Base-by-base conservation (phyloP, 2,329 filamentous ascomycete species). In the Hymenoscyphus linearis region DNA sequence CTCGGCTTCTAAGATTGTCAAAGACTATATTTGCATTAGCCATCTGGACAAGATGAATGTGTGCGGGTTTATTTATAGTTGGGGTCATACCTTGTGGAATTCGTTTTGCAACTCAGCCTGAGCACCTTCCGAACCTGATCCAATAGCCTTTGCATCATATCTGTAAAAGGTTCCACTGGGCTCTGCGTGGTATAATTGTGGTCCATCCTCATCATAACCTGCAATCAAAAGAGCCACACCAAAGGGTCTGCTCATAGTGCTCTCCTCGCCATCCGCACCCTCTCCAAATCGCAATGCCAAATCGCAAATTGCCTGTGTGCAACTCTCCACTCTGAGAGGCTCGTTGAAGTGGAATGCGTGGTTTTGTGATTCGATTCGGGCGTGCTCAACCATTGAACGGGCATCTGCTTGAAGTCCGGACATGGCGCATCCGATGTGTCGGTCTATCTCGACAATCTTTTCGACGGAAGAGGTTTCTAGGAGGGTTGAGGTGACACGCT, bases 401-500 rank as follows among this genome's bases (percentile, higher is more conserved):
- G 95, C 95, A 77, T 99, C 95, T 72, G 95, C 95, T 82, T 99
- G 95, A 67, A 99, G 85, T 54, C 95, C 95, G 40, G 90, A 95
- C 93, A 99, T 99, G 79, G 95, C 95, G 79, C 95, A 98, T 73
- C 95, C 95, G 71, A 99, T 97, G 81, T 99, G 95, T 75, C 90
- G 87, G 81, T 99, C 95, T 76, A 99, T 98, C 78, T 99, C 95
- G 76, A 99, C 93, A 72, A 99, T 98, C 86, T 99, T 99, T 79
- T 99, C 95, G 72, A 99, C 95, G 47, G 93, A 97, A 54, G 91
- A 96, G 35, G 95, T 96, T 79, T 98, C 95, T 73, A 99, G 91
- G 65, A 99, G 89, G 64, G 93, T 96, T 62, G 91, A 96, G 64
- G 95, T 99, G 71, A 99, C 95, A 73, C 95, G 93, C 86, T 99